Evolutionary conservation across 2,329 filamentous ascomycete species (phyloP), one percentile per base, ranked within the genome.

Genomic region (Fusarium vanettenii): DNA sequence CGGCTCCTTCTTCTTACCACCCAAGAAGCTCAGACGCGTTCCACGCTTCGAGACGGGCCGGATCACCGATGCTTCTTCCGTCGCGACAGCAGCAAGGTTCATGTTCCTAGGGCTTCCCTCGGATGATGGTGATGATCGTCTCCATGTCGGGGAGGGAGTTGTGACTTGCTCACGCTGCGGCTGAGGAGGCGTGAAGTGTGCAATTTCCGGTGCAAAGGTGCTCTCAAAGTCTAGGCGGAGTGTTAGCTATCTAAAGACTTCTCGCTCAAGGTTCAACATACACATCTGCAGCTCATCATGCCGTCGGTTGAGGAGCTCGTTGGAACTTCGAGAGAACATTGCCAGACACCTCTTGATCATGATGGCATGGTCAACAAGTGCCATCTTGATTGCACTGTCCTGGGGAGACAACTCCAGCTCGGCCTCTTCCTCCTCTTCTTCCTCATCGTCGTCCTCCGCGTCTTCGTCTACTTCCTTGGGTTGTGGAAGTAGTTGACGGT

Each of bases 291-390:
- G 85, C 80, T 93, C 91, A 79, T 90, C 88, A 35, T 89, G 86
- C 52, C 85, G 86, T 71, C 83, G 86, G 77, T 83, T 86, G 81
- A 89, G 91, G 82, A 85, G 88, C 82, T 86, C 90, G 82, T 89
- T 91, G 43, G 83, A 89, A 85, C 88, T 91, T 82, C 89, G 91
- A 68, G 89, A 88, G 82, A 94, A 94, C 76, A 92, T 87, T 5
- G 87, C 87, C 72, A 98, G 84, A 78, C 94, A 96, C 73, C 94
- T 92, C 85, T 96, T 95, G 78, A 98, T 91, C 82, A 94, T 92
- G 69, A 97, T 89, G 4, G 95, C 94, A 82, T 98, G 95, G 79
- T 98, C 97, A 48, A 97, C 89, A 33, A 98, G 88, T 1, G 95
- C 94, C 81, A 95, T 93, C 79, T 93, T 93, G 74, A 98, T 91